These are phyloP conservation scores for Pilaira anomala DNA, from an alignment of 192 early-diverging fungal species.

Conservation along the genomic window DNA sequence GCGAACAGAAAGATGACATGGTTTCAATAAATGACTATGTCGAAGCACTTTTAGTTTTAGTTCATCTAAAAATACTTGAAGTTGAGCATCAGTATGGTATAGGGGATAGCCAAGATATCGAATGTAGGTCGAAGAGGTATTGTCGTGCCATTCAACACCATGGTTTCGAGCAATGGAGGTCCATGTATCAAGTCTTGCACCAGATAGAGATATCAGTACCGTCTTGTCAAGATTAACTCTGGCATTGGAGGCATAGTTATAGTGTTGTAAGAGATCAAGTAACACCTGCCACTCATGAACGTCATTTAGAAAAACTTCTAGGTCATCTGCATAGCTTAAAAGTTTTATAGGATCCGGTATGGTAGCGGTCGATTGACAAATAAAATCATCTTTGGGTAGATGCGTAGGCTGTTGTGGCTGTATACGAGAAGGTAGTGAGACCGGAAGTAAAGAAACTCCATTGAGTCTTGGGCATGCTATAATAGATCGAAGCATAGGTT, in stretches of 20 bases:
- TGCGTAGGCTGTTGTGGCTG: no score
- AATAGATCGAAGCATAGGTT: neutral
- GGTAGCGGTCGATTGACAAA: no score
- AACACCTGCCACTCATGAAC: no score
- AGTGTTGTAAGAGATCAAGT: neutral
- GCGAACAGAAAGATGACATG: neutral
- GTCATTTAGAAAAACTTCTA: neutral
- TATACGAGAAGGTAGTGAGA: no score
- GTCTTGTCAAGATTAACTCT: neutral
- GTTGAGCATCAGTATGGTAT: neutral
- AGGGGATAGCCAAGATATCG: neutral
- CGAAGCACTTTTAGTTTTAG: neutral
- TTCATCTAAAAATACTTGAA: neutral
- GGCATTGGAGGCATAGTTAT: neutral
- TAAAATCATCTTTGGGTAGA: no score
- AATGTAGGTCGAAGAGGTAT: neutral
- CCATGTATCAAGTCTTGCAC: neutral
- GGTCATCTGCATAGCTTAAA: no score
- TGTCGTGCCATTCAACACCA: neutral
- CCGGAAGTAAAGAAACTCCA: no score
- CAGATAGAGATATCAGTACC: neutral
- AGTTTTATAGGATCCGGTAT: no score
- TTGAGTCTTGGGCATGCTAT: no score
- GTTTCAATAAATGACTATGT: neutral
- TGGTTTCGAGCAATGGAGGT: neutral